These are phyloP conservation scores for Chrysanthemum lavandulifolium DNA, from an alignment of 129 eudicot genomes.

Conservation along the genomic window DNA sequence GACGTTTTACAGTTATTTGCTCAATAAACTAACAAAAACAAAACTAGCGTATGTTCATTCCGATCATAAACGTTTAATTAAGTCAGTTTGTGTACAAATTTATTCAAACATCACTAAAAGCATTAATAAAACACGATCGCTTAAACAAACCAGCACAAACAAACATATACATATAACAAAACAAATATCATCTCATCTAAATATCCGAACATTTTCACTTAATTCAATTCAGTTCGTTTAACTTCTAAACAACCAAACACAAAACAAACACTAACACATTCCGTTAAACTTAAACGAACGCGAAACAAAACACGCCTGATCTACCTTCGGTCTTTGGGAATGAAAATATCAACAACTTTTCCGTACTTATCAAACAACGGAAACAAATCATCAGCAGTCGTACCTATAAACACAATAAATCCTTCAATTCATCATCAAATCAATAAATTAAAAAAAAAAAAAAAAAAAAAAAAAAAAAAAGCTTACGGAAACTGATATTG, in stretches of 20 bases:
- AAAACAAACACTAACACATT: too few relatives aligned
- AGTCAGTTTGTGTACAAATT: too few relatives aligned
- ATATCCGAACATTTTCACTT: too few relatives aligned
- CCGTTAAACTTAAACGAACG: not conserved
- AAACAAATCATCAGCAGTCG: slow-evolving; percentile 66
- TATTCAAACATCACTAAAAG: too few relatives aligned
- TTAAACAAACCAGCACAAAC: not conserved
- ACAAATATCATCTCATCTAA: not conserved
- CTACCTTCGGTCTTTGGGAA: slow-evolving; percentile 73
- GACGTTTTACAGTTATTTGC: too few relatives aligned
- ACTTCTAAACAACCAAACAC: too few relatives aligned
- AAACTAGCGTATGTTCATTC: too few relatives aligned
- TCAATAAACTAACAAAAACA: too few relatives aligned
- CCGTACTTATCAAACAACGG: slow-evolving; percentile 77
- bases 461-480: not conserved
- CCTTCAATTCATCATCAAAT: not conserved
- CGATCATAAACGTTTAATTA: too few relatives aligned
- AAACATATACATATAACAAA: not conserved
- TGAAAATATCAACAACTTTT: slow-evolving; percentile 73
- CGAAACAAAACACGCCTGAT: not conserved
- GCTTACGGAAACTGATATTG: slow-evolving; percentile 62
- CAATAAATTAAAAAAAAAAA: not conserved
- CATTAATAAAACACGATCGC: too few relatives aligned
- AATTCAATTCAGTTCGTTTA: too few relatives aligned
- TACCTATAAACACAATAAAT: slow-evolving; percentile 32